Percentiles rank a stretch among this genome's conserved stretches.
These are phyloP conservation scores for Antitrichia curtipendula DNA, from an alignment of 225 moss, liverwort and hornwort species.

Conservation along the genomic window DNA sequence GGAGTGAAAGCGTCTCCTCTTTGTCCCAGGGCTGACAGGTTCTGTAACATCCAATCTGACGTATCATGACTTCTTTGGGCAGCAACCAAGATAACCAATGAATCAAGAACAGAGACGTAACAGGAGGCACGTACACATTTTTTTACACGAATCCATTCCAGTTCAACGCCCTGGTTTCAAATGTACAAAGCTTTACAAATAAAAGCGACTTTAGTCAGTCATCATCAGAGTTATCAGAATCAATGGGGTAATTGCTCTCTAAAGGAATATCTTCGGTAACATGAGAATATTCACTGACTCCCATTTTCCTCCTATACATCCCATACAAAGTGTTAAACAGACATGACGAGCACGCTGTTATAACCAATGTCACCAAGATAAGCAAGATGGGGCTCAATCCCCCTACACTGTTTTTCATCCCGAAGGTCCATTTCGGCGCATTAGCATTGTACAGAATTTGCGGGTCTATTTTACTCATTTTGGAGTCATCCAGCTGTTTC, in stretches of 20 bases:
- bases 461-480: conserved; percentile 41
- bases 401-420: conserved; percentile 6
- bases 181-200: conserved; percentile 14
- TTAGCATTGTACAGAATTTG: conserved; percentile 45
- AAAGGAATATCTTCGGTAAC: conserved; percentile 31
- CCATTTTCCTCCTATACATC: conserved; percentile 24
- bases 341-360: conserved; percentile 35
- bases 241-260: conserved; percentile 27
- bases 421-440: conserved; percentile 36
- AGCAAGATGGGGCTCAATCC: conserved; percentile 16
- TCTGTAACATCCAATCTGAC: not conserved
- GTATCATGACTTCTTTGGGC: not conserved
- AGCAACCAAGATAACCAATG: not conserved
- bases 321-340: conserved; percentile 30
- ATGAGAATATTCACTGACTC: conserved; percentile 18
- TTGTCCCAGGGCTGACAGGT: not conserved
- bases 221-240: conserved; percentile 44
- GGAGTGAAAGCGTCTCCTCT: not conserved
- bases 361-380: conserved; percentile 18
- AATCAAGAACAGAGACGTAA: not conserved
- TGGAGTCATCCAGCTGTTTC: conserved; percentile 73
- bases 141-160: not conserved
- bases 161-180: not conserved
- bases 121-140: not conserved
- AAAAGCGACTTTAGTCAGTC: conserved; percentile 12